Evolutionary conservation across 2,329 filamentous ascomycete genomes (phyloP).

Genomic region (Sporothrix pallida): DNA sequence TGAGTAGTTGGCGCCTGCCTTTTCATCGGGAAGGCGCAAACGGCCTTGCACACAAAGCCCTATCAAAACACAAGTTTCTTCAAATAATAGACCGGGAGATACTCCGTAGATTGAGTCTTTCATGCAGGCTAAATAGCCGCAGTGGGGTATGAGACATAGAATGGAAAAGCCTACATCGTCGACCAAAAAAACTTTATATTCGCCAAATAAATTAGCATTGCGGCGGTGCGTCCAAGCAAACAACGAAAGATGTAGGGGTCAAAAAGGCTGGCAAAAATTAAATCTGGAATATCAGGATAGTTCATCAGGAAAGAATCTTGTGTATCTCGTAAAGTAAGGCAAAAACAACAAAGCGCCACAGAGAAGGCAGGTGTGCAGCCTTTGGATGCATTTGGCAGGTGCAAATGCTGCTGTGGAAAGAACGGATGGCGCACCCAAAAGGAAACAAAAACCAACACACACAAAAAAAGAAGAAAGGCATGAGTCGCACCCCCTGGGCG

Average conservation of each 20-base stretch:
- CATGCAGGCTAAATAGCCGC: conserved; percentile 29
- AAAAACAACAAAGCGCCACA: neutral
- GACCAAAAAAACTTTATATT: neutral
- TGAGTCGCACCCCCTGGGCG: neutral
- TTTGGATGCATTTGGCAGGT: too few species aligned
- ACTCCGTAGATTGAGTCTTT: neutral
- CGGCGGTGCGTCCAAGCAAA: neutral
- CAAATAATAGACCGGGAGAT: conserved; percentile 1
- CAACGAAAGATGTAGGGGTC: neutral
- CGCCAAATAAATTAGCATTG: neutral
- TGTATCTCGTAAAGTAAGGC: neutral
- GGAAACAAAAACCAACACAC: neutral
- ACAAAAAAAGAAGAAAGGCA: neutral
- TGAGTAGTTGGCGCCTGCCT: neutral
- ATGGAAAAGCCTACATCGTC: neutral
- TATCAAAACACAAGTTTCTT: neutral
- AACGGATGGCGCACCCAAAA: neutral
- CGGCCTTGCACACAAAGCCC: neutral
- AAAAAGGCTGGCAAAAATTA: neutral
- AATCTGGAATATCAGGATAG: neutral
- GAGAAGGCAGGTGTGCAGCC: neutral
- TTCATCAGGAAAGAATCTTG: neutral
- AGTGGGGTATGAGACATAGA: conserved; percentile 13
- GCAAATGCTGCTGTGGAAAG: neutral
- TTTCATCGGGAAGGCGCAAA: conserved; percentile 9